Base-by-base conservation (phyloP, 108 stramenopile genomes). In the Thalassiosira profunda region DNA sequence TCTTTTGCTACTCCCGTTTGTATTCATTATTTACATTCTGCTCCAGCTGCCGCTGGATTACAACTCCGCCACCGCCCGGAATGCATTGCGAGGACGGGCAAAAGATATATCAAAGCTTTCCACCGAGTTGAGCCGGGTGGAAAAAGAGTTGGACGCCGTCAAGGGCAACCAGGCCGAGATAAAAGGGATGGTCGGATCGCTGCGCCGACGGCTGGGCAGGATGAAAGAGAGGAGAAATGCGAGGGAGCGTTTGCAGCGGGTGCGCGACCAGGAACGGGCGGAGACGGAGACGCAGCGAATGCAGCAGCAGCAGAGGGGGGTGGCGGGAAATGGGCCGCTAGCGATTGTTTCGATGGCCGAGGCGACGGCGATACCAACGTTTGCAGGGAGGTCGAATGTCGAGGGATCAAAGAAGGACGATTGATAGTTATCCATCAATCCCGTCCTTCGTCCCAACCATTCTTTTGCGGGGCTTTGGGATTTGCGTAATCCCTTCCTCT, bases 1-100 rank as follows among this genome's bases (percentile, higher is more conserved):
- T 18, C 63, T 74, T 15, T 14, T 74, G 17, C 57, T 63, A 15
- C 72, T 74, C 46, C 72, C 72, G 8, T 33, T 74, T n/a, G 72
- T 74, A 1, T 65, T 63, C n/a, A 26, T 63, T 29, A 46, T 74
- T 36, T 74, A 58, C 48, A 30, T 65, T 20, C 14, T 74, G 41
- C 48, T 74, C 5, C 63, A 65, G 33, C 63, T 74, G 0, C 72
- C 72, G 14, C 47, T 74, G 1, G 57, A 74, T 43, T 65, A 58
- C 56, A 65, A 74, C 63, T 69, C 68, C 46, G 36, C 33, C 20
- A 40, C 56, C 11, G 42, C 53, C 25, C 53, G 31, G 21, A 59
- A 48, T 21, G 47, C 56, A 5, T 34, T 57, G 24, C 30, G 34
- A 17, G 54, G 14, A 14, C 40, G 63, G 25, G 53, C 63, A 1